A percentile compares a stretch with the other conserved stretches of the same genome.
Evolutionary conservation across 2,329 filamentous ascomycete genomes (phyloP).

Genomic region (Blumeria hordei): DNA sequence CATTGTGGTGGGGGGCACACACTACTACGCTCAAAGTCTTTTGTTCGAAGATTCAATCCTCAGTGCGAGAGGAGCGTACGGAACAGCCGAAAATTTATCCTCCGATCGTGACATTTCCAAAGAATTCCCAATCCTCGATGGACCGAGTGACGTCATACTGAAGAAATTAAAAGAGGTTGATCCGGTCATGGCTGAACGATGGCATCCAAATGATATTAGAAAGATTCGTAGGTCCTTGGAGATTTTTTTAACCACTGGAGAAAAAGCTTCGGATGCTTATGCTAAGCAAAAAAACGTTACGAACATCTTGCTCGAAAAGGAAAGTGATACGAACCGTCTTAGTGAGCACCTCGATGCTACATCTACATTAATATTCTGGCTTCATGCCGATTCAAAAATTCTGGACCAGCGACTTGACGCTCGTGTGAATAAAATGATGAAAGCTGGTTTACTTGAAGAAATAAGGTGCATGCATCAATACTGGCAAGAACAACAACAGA

Average conservation of each 20-base stretch:
- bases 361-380: conserved; percentile 48
- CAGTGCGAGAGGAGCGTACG: conserved; percentile 3
- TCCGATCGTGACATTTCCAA: conserved; percentile 16
- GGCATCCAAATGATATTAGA: conserved; percentile 81
- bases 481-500: conserved; percentile 19
- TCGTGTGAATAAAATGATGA: conserved; percentile 68
- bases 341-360: neutral
- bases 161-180: conserved; percentile 56
- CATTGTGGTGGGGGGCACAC: conserved; percentile 79
- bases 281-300: conserved; percentile 37
- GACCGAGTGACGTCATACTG: conserved; percentile 46
- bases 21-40: conserved; percentile 82
- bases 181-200: conserved; percentile 66
- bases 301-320: conserved; percentile 9
- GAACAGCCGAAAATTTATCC: conserved; percentile 5
- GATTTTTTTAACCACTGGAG: conserved; percentile 67
- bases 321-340: neutral
- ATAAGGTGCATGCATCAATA: conserved; percentile 28
- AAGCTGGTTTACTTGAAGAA: conserved; percentile 37
- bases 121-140: conserved; percentile 47
- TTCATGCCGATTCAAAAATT: conserved; percentile 46
- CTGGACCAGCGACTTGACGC: conserved; percentile 47
- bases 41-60: conserved; percentile 45
- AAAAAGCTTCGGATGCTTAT: conserved; percentile 66
- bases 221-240: conserved; percentile 80